Evolutionary conservation across 495 filamentous ascomycete species (phyloP).

Genomic region (Pyronema domesticum): DNA sequence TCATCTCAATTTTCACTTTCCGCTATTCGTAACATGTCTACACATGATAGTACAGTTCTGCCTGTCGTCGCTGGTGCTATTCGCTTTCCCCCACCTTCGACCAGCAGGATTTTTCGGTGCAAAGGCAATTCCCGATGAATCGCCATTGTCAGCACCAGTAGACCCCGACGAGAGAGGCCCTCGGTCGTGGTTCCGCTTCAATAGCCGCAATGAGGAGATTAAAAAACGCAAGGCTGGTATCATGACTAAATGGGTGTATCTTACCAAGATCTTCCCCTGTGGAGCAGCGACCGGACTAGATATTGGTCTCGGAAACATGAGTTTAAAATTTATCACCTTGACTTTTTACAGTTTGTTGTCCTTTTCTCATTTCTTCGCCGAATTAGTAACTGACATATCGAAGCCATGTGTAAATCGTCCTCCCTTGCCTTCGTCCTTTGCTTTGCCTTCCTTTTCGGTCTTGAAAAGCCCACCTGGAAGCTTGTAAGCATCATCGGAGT

Average conservation of each 20-base stretch:
- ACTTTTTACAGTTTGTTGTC: constrained; percentile 73
- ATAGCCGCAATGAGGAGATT: constrained; percentile 29
- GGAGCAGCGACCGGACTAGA: constrained; percentile 86
- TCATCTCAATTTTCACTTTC: constrained; percentile 78
- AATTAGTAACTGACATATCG: constrained; percentile 8
- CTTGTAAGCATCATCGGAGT: constrained; percentile 72
- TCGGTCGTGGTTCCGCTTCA: constrained; percentile 6
- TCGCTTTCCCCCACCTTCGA: constrained; percentile 64
- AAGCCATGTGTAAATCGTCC: constrained; percentile 98
- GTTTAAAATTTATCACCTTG: constrained; percentile 82
- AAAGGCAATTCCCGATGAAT: neutral
- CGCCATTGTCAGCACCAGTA: neutral
- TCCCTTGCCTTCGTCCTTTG: constrained; percentile 84
- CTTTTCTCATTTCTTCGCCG: constrained; percentile 5
- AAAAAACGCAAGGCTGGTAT: constrained; percentile 40
- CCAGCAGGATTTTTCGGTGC: constrained; percentile 31
- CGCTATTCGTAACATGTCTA: constrained; percentile 83
- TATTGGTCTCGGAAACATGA: constrained; percentile 92
- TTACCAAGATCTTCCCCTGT: constrained; percentile 84
- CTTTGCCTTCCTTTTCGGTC: constrained; percentile 87
- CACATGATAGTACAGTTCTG: constrained; percentile 96
- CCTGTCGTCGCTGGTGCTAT: constrained; percentile 62
- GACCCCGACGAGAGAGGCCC: neutral
- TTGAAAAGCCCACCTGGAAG: constrained; percentile 72
- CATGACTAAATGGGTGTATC: constrained; percentile 84